phyloP scores from a whole-genome alignment of 2,329 filamentous ascomycete species.

The Hymenoscyphus scutula region DNA sequence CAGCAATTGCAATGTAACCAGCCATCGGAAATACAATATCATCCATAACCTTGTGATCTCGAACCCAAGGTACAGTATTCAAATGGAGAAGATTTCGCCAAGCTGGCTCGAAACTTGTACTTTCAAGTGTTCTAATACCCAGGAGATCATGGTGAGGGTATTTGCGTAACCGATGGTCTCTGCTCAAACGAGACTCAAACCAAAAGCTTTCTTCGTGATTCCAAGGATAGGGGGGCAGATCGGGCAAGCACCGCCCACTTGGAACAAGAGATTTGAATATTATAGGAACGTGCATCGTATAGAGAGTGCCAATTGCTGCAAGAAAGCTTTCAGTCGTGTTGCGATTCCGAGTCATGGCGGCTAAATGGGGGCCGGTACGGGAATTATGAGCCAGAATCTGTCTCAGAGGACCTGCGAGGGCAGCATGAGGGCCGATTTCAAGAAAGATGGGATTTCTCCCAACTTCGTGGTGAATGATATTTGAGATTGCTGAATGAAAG shows the following conservation, averaged over 20 bases:
- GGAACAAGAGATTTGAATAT: background rate
- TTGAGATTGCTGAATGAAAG: slow-evolving; percentile 7
- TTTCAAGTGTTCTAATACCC: slow-evolving; percentile 1
- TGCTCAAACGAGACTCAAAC: slow-evolving; percentile 49
- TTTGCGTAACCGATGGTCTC: slow-evolving; percentile 44
- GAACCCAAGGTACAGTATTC: slow-evolving; percentile 52
- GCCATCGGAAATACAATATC: slow-evolving; percentile 49
- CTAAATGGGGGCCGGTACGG: background rate
- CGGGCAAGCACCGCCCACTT: slow-evolving; percentile 8
- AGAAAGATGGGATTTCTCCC: slow-evolving; percentile 4
- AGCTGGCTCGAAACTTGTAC: slow-evolving; percentile 34
- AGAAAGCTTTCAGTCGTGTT: background rate
- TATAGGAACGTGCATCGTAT: background rate
- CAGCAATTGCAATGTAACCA: slow-evolving; percentile 35
- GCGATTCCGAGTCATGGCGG: background rate
- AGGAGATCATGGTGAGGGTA: slow-evolving; percentile 38
- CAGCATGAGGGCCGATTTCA: slow-evolving; percentile 38
- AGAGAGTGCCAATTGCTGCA: slow-evolving; percentile 6
- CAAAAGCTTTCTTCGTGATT: slow-evolving; percentile 51
- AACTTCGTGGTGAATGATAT: background rate
- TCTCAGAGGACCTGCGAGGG: slow-evolving; percentile 33
- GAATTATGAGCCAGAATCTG: slow-evolving; percentile 19
- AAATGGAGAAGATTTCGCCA: slow-evolving; percentile 45
- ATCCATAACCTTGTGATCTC: slow-evolving; percentile 47
- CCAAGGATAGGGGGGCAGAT: slow-evolving; percentile 52